These are phyloP conservation scores for Podila minutissima DNA, from an alignment of 192 early-diverging fungal genomes.

Conservation along the genomic window DNA sequence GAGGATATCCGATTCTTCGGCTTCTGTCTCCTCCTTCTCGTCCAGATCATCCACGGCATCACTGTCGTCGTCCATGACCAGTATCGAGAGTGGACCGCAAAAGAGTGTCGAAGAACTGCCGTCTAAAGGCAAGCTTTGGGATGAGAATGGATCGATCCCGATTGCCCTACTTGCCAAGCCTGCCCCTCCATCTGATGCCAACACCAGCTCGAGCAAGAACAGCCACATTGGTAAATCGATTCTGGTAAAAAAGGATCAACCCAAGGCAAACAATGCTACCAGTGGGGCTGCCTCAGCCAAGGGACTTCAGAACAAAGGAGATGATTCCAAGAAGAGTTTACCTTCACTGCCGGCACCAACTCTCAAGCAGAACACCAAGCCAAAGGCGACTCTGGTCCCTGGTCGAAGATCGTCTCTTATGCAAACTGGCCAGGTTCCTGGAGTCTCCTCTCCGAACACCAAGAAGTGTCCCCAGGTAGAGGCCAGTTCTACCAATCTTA, in stretches of 20 bases:
- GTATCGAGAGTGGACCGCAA: not conserved
- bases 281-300: not conserved
- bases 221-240: not conserved
- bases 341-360: not conserved
- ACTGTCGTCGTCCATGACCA: constrained; percentile 10
- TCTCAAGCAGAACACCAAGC: constrained; percentile 1
- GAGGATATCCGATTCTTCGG: not conserved
- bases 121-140: not conserved
- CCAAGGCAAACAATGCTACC: not conserved
- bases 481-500: too few species aligned
- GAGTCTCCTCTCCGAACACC: not conserved
- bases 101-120: not conserved
- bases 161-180: not conserved
- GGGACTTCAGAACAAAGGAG: not conserved
- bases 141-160: not conserved
- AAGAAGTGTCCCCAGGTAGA: not conserved
- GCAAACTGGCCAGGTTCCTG: not conserved
- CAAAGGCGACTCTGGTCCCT: not conserved
- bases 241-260: not conserved
- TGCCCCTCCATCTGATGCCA: not conserved
- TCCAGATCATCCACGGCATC: constrained; percentile 22
- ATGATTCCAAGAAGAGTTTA: not conserved
- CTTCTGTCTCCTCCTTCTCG: constrained; percentile 5
- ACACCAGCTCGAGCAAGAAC: not conserved
- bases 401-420: not conserved